These are phyloP conservation scores for Nemania sp. DNA, from an alignment of 2,329 filamentous ascomycete species.

Conservation along the genomic window DNA sequence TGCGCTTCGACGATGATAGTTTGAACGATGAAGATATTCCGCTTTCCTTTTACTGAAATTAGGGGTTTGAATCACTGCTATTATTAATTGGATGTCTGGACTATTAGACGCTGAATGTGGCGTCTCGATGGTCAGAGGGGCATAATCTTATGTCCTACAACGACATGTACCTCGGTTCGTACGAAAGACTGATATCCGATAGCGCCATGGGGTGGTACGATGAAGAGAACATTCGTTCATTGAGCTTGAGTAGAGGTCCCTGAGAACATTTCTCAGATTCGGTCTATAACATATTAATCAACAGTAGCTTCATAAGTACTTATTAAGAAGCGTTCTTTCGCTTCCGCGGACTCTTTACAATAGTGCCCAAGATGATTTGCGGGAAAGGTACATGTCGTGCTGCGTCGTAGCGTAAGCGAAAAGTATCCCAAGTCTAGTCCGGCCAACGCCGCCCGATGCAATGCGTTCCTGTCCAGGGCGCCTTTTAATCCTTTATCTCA, in stretches of 20 bases:
- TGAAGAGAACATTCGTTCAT: background rate
- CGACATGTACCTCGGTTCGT: background rate
- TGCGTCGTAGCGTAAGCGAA: background rate
- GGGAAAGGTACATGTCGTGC: background rate
- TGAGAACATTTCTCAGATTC: background rate
- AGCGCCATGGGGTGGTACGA: background rate
- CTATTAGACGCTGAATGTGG: background rate
- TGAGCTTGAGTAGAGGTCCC: background rate
- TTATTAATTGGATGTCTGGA: no score
- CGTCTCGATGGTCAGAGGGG: background rate
- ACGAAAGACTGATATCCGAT: background rate
- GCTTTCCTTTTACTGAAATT: no score
- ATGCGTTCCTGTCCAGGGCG: slow-evolving; percentile 21
- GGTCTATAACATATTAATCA: background rate
- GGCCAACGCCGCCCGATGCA: slow-evolving; percentile 36
- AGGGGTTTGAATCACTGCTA: no score
- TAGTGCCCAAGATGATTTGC: background rate
- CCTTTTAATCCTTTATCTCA: slow-evolving; percentile 9
- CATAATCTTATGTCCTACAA: slow-evolving; percentile 8
- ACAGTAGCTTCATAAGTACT: slow-evolving; percentile 5
- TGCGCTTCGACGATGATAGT: no score
- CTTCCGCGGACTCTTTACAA: background rate
- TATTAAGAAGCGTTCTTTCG: no score
- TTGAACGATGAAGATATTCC: no score
- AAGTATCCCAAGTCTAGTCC: slow-evolving; percentile 17